Percentiles rank a stretch among this genome's conserved stretches.
Conservation (phyloP, 2,329 filamentous ascomycete species). For the Trichoderma brevicompactum region DNA sequence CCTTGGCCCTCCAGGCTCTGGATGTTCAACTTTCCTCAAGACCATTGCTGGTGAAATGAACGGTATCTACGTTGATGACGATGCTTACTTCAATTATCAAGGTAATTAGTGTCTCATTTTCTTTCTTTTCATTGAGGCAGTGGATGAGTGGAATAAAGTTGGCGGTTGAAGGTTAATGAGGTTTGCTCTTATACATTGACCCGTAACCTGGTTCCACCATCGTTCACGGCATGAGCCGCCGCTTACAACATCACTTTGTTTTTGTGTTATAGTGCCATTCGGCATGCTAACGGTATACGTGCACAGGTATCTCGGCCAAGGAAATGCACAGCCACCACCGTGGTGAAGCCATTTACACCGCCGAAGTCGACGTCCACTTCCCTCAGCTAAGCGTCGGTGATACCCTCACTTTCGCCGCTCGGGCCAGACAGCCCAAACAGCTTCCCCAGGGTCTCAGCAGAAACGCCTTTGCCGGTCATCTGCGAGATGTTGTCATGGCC, state of each 20-base stretch:
- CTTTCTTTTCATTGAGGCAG: not conserved
- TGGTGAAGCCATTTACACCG: conserved; percentile 85
- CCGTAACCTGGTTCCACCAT: not conserved
- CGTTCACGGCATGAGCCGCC: not conserved
- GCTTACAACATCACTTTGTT: not conserved
- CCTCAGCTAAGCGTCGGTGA: conserved; percentile 77
- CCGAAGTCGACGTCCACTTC: conserved; percentile 83
- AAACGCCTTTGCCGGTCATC: conserved; percentile 61
- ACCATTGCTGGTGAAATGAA: conserved; percentile 82
- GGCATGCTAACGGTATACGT: conserved; percentile 21
- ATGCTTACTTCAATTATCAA: conserved; percentile 81
- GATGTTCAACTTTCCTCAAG: conserved; percentile 85
- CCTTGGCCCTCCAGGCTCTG: conserved; percentile 71
- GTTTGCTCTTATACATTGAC: not conserved
- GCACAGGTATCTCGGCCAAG: conserved; percentile 63
- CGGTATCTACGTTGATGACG: conserved; percentile 72
- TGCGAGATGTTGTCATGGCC: conserved; percentile 75
- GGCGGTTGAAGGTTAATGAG: not conserved
- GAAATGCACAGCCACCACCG: conserved; percentile 80
- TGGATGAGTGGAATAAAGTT: not conserved
- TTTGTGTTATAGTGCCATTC: not conserved
- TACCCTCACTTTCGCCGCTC: conserved; percentile 77
- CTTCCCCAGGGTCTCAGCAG: conserved; percentile 62
- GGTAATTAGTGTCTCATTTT: conserved; percentile 47
- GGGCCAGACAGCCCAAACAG: conserved; percentile 66